Base-by-base conservation (phyloP, 768 basidiomycete species). In the Amanita brunnescens region DNA sequence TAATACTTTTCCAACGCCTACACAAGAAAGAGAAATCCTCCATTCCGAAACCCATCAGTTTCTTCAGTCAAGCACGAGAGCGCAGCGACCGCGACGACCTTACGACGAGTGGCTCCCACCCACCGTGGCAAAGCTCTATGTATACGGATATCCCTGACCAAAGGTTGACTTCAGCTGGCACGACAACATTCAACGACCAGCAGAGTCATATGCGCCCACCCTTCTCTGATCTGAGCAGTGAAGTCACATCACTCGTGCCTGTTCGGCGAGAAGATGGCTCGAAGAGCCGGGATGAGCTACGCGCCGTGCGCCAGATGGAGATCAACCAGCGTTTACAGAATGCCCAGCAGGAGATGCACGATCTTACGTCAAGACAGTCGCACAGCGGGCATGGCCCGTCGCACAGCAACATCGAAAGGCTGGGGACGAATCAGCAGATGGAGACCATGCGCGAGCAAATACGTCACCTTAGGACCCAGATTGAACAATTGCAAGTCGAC, bases 401-500 rank as follows among this genome's bases (percentile, higher is more conserved):
- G 6, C n/a, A n/a, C n/a, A 45, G 24, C n/a, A 26, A 32, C 3
- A n/a, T 14, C 6, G 10, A 26, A 20, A 13, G n/a, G 10, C 3
- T 14, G 7, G 29, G 21, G 6, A 38, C 40, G 32, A 39, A 33
- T 5, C 49, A 42, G 21, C 43, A 52, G 26, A 38, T 56, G 39
- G 34, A 9, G 14, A 10, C 47, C n/a, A 32, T 56, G 41, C 39
- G 21, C 13, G 30, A 41, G 32, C 55, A 57, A 29, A 47, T 57
- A 18, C 30, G 29, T 13, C n/a, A 35, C 18, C 35, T 58, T 50
- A 54, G 32, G 7, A 20, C n/a, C n/a, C 58, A 54, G 35, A 54
- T 58, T 26, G 51, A 39, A n/a, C 4, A 41, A 14, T 21, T 58
- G 32, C 53, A 52, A 37, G n/a, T 14, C 4, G 56, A 57, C 21